Conservation (phyloP, 495 filamentous ascomycete species). For the Barbatosphaeria neglecta region DNA sequence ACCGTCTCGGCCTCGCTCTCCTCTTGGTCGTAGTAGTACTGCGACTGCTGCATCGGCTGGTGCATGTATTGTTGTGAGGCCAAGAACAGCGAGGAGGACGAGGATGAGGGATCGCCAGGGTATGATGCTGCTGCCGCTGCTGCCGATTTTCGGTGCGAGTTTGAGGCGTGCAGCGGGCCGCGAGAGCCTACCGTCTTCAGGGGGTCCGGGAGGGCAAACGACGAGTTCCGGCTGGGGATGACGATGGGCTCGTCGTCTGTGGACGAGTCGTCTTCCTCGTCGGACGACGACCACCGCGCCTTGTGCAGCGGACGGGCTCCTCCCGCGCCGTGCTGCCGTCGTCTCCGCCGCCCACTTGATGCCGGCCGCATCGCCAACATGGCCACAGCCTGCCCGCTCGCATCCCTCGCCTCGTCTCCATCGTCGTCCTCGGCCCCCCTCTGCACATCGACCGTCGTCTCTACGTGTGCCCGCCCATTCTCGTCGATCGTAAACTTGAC, state of each 20-base stretch:
- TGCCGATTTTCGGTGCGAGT: slow-evolving; percentile 36
- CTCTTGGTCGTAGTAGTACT: slow-evolving; percentile 13
- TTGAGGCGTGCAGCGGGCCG: slow-evolving; percentile 39
- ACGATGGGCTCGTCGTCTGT: slow-evolving; percentile 57
- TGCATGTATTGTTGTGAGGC: slow-evolving; percentile 7
- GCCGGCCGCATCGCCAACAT: no score
- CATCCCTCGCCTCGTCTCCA: no score
- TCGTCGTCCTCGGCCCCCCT: slow-evolving; percentile 21
- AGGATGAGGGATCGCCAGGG: slow-evolving; percentile 13
- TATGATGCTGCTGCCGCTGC: slow-evolving; percentile 25
- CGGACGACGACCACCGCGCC: slow-evolving; percentile 28
- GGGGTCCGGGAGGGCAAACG: slow-evolving; percentile 48
- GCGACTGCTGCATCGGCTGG: slow-evolving; percentile 1
- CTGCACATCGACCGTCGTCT: slow-evolving; percentile 49
- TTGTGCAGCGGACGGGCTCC: slow-evolving; percentile 12
- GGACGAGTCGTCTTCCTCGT: slow-evolving; percentile 38
- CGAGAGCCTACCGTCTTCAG: slow-evolving; percentile 32
- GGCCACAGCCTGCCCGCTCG: no score
- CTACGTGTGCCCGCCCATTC: slow-evolving; percentile 58
- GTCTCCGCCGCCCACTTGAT: no score
- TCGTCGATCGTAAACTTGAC: slow-evolving; percentile 62
- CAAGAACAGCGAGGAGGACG: slow-evolving; percentile 2
- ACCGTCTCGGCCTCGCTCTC: slow-evolving; percentile 50
- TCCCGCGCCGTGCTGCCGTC: no score
- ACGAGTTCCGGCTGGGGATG: slow-evolving; percentile 50